Evolutionary conservation across 257 asterid genomes (phyloP).

Genomic region (Fraxinus quadrangulata): DNA sequence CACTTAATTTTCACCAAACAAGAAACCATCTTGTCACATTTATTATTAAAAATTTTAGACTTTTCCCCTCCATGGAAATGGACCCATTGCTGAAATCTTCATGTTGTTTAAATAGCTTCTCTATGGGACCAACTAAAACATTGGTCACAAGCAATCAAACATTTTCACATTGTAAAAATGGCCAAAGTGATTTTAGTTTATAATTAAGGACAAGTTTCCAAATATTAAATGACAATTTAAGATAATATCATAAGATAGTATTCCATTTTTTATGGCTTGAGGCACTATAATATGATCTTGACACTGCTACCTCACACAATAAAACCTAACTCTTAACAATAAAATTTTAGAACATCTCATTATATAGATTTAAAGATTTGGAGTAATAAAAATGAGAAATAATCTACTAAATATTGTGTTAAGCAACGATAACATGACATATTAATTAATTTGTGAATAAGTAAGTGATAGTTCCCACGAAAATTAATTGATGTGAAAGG

Average conservation of each 20-base stretch:
- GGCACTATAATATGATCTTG: not conserved
- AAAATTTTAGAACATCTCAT: not conserved
- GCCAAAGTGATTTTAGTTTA: not conserved
- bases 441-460: too few species aligned
- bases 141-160: not conserved
- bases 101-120: conserved; percentile 4
- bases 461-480: too few species aligned
- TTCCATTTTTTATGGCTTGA: not conserved
- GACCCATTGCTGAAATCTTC: conserved; percentile 38
- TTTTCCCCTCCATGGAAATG: conserved; percentile 15
- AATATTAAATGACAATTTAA: not conserved
- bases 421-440: too few species aligned
- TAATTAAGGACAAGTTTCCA: not conserved
- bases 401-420: too few species aligned
- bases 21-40: conserved; percentile 1
- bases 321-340: not conserved
- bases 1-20: not conserved
- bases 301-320: not conserved
- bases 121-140: not conserved
- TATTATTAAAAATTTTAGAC: not conserved
- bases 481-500: too few species aligned
- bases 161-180: not conserved
- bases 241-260: not conserved
- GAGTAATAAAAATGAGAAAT: too few species aligned
- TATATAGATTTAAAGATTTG: not conserved